These are phyloP conservation scores for Astraeus odoratus DNA, from an alignment of 768 basidiomycete genomes.

Conservation along the genomic window DNA sequence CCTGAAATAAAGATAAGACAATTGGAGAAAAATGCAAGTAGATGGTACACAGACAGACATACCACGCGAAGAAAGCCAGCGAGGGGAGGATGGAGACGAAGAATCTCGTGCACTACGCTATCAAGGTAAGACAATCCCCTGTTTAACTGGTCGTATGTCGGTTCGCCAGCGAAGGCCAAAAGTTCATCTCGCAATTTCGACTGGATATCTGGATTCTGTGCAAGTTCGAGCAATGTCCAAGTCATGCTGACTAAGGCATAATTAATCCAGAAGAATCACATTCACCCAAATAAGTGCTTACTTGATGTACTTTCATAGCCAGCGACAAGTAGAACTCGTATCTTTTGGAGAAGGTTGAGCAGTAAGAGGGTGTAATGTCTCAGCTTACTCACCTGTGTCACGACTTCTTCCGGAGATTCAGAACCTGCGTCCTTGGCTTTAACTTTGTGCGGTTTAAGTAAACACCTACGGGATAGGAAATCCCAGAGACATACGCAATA, in stretches of 20 bases:
- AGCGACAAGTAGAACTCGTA: constrained; percentile 9
- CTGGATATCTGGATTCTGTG: constrained; percentile 38
- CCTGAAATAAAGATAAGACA: constrained; percentile 26
- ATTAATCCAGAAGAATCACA: background rate
- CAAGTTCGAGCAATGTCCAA: constrained; percentile 56
- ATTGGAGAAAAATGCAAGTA: background rate
- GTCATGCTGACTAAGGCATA: background rate
- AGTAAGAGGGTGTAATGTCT: background rate
- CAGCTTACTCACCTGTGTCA: background rate
- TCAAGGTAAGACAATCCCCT: constrained; percentile 50
- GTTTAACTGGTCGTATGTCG: constrained; percentile 47
- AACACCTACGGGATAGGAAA: background rate
- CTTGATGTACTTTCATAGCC: constrained; percentile 48
- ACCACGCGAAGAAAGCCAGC: constrained; percentile 10
- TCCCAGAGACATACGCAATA: constrained; percentile 22
- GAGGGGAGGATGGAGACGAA: constrained; percentile 40
- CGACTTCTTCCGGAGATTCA: background rate
- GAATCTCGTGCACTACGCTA: constrained; percentile 39
- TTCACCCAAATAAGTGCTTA: background rate
- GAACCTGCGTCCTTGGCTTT: background rate
- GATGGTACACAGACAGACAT: constrained; percentile 21
- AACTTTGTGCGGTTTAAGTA: background rate
- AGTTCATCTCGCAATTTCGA: constrained; percentile 45
- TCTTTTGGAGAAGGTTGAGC: background rate
- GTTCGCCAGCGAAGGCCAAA: constrained; percentile 36